These are phyloP conservation scores for Ammopiptanthus mongolicus DNA, from an alignment of 306 rosid species.

Conservation along the genomic window DNA sequence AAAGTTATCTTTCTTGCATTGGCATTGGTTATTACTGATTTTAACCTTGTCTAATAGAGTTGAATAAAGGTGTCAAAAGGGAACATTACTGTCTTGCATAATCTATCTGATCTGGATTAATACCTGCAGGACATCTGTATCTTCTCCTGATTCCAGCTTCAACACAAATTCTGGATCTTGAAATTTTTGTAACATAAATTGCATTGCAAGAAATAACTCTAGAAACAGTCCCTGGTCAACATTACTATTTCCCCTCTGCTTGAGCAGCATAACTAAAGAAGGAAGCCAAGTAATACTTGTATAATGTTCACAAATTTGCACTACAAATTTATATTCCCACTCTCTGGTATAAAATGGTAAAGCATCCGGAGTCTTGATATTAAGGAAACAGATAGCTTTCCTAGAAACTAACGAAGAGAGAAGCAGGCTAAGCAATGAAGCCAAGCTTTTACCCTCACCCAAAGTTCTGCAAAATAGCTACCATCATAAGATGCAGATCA, in stretches of 20 bases:
- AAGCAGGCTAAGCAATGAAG: conserved; percentile 67
- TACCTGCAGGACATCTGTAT: conserved; percentile 70
- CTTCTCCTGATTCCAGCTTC: conserved; percentile 55
- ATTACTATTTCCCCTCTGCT: conserved; percentile 29
- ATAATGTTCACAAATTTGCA: conserved; percentile 72
- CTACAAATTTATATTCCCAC: conserved; percentile 79
- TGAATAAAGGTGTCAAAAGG: background rate
- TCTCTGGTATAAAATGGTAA: conserved; percentile 39
- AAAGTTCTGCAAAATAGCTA: conserved; percentile 52
- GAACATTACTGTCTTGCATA: background rate
- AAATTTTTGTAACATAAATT: conserved; percentile 59
- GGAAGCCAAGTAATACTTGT: conserved; percentile 82
- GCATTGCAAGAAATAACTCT: conserved; percentile 63
- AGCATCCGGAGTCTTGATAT: conserved; percentile 32
- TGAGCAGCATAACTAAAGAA: conserved; percentile 55
- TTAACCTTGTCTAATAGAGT: background rate
- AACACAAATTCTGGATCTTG: conserved; percentile 78
- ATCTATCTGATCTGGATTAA: conserved; percentile 13
- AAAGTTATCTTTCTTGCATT: no score
- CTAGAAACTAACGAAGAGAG: conserved; percentile 68
- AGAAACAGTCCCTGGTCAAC: conserved; percentile 31
- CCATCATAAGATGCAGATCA: conserved; percentile 17
- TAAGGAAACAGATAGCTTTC: conserved; percentile 34
- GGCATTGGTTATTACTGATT: no score
- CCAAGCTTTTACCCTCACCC: conserved; percentile 77